Evolutionary conservation across 805 yeast genomes (phyloP), one percentile per base, ranked within the genome.

Genomic region (Candida tibetensis): DNA sequence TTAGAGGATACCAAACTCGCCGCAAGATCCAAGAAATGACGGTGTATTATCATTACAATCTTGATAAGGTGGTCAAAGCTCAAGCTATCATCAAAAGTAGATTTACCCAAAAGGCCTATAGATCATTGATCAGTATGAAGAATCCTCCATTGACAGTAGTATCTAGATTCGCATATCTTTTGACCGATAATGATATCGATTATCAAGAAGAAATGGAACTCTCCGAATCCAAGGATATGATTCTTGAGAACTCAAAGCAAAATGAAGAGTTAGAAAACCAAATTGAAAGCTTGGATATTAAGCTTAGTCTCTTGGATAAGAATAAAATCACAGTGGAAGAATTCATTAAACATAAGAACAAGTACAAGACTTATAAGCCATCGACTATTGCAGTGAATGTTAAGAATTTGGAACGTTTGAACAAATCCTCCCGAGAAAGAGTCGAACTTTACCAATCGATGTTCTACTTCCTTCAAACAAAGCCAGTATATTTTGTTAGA

Each of bases 71-170:
- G 12, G 68, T 87, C 44, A 76, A 71, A 51, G 76, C 90, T 13
- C 99, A 93, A 63, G 81, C 88, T 34, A 68, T 69, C 27, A 72
- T 91, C 39, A 75, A 89, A 40, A 81, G 88, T 22, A 69, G 73
- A 47, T 74, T 78, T 38, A 82, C 83, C 41, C 82, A 82, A 9
- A 71, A 68, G 23, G 93, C 95, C 1, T 93, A 87, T 60, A 76
- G 74, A 42, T 76, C 85, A 2, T 66, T 93, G 40, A 76, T 86
- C 34, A 73, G 76, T 7, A 79, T 76, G 57, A 75, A 73, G 27
- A 82, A 85, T 51, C 97, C 98, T 0, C 85, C 95, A 0, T 62
- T 93, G 34, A 64, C 81, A 22, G 85, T 87, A 0, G 81, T 93
- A 17, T 76, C 80, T 49, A 81, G 79, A 40, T 93, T 89, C 60